phyloP scores from a whole-genome alignment of 2,329 filamentous ascomycete species.

The Spiromastix sp. region DNA sequence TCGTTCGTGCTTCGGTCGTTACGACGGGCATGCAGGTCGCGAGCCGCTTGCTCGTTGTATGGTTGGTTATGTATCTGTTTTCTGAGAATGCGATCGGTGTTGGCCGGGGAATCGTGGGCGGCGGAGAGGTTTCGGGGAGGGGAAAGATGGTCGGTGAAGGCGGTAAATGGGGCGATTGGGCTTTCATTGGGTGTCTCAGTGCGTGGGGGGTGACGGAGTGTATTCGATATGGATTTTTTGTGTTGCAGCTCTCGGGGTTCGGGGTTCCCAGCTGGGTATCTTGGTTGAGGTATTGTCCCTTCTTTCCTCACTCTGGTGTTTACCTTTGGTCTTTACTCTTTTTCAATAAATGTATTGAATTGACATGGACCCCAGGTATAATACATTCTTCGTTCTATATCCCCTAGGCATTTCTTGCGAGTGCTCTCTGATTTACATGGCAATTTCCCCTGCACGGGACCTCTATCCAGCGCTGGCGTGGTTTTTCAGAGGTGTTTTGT shows the following conservation, averaged over 20 bases:
- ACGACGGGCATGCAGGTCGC: constrained; percentile 89
- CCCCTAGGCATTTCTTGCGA: constrained; percentile 86
- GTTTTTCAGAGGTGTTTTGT: constrained; percentile 54
- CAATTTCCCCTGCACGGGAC: constrained; percentile 50
- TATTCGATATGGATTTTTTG: constrained; percentile 87
- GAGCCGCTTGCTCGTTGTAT: constrained; percentile 78
- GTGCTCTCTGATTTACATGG: constrained; percentile 65
- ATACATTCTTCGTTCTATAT: constrained; percentile 88
- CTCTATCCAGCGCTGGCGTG: constrained; percentile 44
- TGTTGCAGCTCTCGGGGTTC: constrained; percentile 47
- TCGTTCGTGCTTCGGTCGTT: constrained; percentile 74
- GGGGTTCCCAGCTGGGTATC: constrained; percentile 56
- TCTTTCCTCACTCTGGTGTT: constrained; percentile 2
- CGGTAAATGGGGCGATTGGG: constrained; percentile 27
- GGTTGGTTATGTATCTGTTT: constrained; percentile 69
- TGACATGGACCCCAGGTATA: constrained; percentile 47
- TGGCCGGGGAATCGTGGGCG: constrained; percentile 43
- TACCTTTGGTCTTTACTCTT: background rate
- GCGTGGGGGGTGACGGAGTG: constrained; percentile 91
- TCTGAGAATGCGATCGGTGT: constrained; percentile 52
- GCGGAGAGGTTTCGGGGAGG: constrained; percentile 11
- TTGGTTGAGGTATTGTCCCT: constrained; percentile 56
- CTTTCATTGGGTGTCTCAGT: constrained; percentile 45
- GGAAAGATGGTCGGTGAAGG: constrained; percentile 11
- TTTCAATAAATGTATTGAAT: background rate